Base-by-base conservation (phyloP, 1,139 yeast genomes). In the Kurtzmaniella quercitrusa region DNA sequence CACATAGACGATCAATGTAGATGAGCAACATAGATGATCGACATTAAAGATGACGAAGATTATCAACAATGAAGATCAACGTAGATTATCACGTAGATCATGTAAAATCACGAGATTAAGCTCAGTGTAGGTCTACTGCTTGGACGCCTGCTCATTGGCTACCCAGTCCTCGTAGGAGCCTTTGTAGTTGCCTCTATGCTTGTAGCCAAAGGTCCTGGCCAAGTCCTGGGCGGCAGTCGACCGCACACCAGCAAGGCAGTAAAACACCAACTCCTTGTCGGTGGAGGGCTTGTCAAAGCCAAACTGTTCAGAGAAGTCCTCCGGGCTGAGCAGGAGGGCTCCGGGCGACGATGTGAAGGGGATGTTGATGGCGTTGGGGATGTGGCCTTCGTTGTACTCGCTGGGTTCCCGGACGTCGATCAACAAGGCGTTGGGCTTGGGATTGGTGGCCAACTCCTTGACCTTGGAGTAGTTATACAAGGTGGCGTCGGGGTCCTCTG, bases 301-400 rank as follows among this genome's bases (percentile, higher is more conserved):
- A 66, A 91, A 90, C 44, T 79, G 71, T 34, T 85, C 87, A 54
- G 79, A 75, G 58, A 94, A 93, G 52, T 88, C 96, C 44, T 86
- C 95, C 7, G 77, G 74, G 2, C 82, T 67, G 46, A 93, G 75
- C 44, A 87, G 89, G 51, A 93, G 73, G 0, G 98, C 98, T n/a
- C 96, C 96, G 0, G 98, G 98, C 14, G 91, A 79, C 7, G 95
- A 81, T 59, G 89, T 90, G 68, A 83, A 85, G 16, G 98, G 98
- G 47, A 93, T 77, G 60, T 93, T 93, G 50, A 90, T 66, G 12
- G 98, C 84, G 24, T 81, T 77, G 24, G 97, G 97, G 55, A 93
- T 85, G 59, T 75, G 77, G 33, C 89, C 90, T 48, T 72, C 81
- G 40, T 69, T 67, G 59, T 62, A 87, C 66, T 93, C 98, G 42